These are phyloP conservation scores for Vitis hybrid DNA, from an alignment of 177 flowering plant genomes.

Conservation along the genomic window DNA sequence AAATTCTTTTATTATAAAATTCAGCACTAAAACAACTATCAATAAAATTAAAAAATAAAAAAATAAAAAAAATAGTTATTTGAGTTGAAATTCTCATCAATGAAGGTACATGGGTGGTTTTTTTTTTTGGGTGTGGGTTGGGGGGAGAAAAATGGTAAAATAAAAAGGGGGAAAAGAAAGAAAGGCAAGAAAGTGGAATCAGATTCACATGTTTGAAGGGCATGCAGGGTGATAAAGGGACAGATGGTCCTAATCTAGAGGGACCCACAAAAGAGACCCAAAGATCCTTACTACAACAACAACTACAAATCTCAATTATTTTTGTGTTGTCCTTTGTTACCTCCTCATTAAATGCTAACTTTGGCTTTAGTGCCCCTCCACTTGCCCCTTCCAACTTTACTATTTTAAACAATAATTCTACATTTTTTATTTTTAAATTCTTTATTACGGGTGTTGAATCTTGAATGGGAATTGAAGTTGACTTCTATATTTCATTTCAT, in stretches of 20 bases:
- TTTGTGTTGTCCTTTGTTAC: constrained; percentile 12
- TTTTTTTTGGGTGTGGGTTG: too few species aligned
- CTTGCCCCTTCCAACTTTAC: neutral
- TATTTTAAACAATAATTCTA: neutral
- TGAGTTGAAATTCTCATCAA: too few species aligned
- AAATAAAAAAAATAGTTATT: too few species aligned
- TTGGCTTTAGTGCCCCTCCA: neutral
- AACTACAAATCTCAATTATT: constrained; percentile 18
- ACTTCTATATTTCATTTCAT: too few species aligned
- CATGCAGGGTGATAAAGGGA: constrained; percentile 34
- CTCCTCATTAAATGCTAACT: constrained; percentile 15
- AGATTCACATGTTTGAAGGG: constrained; percentile 31
- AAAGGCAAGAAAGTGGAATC: constrained; percentile 9
- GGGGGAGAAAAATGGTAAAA: too few species aligned
- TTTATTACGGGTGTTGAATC: too few species aligned
- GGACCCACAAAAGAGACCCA: constrained; percentile 12
- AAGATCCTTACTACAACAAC: constrained; percentile 6
- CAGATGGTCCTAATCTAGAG: constrained; percentile 27
- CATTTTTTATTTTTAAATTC: too few species aligned
- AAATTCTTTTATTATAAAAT: too few species aligned
- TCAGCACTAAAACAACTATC: too few species aligned
- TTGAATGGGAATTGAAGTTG: too few species aligned
- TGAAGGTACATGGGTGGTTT: rapidly evolving
- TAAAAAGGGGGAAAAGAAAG: neutral
- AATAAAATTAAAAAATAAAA: too few species aligned